Base-by-base conservation (phyloP, 108 stramenopile species). In the Conticribra guillardii region DNA sequence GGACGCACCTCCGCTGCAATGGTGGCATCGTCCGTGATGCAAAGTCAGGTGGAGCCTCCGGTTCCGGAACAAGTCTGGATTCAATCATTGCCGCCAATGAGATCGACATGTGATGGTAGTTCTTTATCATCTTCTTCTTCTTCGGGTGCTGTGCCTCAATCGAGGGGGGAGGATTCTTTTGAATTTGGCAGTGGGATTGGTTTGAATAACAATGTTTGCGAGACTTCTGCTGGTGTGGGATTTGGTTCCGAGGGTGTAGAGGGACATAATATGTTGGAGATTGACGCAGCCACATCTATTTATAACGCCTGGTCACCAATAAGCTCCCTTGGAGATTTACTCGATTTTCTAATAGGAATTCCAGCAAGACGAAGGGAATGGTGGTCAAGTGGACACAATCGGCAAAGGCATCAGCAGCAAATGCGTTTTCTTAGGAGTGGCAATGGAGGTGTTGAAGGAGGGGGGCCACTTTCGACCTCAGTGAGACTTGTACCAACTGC, bases 241-340 rank as follows among this genome's bases (percentile, higher is more conserved):
- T 11, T 44, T 44, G 1, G 22, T 30, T 55, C 54, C 8, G 18
- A 53, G 31, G 27, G 45, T n/a, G n/a, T n/a, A 50, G 27, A 56
- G 59, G 46, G 28, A 19, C 19, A n/a, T 27, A 49, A 49, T 28
- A n/a, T 53, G 30, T 55, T 60, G 46, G 68, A 61, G 48, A 77
- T 80, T 45, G 77, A 76, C 66, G 54, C 26, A 16, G 81, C 44
- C 21, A 81, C 84, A 15, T 28, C 85, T 2, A 56, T 80, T 29
- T 89, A 69, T 60, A 65, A 81, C 30, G 28, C 80, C 1, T 86
- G 88, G 88, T 80, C 85, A 21, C 88, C 88, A 0, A 58, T 86
- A 5, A 67, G 69, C 18, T 67, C 74, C 9, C 66, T 89, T 50
- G 82, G 82, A 52, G 84, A 89, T 47, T 73, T 89, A 50, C 24